Base-by-base conservation (phyloP, 768 basidiomycete genomes). In the Mycena galericulata region DNA sequence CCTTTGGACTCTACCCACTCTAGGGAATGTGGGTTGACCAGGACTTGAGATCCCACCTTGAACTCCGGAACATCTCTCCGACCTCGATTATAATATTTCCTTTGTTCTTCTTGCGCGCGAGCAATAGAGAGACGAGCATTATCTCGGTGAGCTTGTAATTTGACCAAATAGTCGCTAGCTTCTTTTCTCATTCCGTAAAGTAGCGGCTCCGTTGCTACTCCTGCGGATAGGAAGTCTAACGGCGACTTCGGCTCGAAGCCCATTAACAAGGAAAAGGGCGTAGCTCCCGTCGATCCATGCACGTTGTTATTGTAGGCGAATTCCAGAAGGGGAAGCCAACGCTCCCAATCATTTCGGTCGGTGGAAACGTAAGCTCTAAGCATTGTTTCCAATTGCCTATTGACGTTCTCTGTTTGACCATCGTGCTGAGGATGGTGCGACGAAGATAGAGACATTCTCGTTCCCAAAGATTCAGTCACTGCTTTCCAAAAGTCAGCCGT, bases 401-500 rank as follows among this genome's bases (percentile, higher is more conserved):
- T 56, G 4, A 56, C 24, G 10, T 56, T 56, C 22, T 56, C 55
- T 1, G 40, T 56, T 14, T 56, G 55, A 0, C 55, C 55, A 29
- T 56, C 27, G 27, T 56, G 26, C 18, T 56, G 55, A 20, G 55
- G 55, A 20, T 56, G 55, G 27, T 43, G 55, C 3, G 26, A 40
- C 1, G 55, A 56, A 7, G 40, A 56, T 1, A 56, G 36, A 2
- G 54, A 56, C 55, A 56, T 56, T 2, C 46, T 22, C 0, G 58
- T 56, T 14, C 30, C 32, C 15, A 71, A 18, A 12, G 26, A 26
- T 36, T 20, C 36, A 0, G 55, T n/a, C 0, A 71, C 57, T 17
- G 32, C 57, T 20, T n/a, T 51, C 61, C 67, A 71, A 24, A 71
- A 68, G 9, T 58, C 53, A 0, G 47, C 34, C 0, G 47, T 45